phyloP scores from a whole-genome alignment of 495 filamentous ascomycete species.

The Annulohypoxylon moriforme region DNA sequence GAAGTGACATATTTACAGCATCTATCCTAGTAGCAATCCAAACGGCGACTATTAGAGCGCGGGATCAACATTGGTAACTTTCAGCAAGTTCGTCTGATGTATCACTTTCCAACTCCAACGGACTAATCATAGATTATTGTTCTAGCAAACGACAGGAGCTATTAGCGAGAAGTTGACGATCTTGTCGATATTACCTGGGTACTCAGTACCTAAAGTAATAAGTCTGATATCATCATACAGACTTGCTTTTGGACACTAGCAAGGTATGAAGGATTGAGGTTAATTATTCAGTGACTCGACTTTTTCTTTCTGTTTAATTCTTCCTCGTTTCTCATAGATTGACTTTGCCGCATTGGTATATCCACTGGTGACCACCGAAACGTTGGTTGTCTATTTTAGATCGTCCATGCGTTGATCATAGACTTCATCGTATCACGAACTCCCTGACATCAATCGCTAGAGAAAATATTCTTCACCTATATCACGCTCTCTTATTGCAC shows the following conservation, averaged over 20 bases:
- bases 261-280: not conserved
- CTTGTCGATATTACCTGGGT: not conserved
- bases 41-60: not conserved
- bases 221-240: not conserved
- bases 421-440: not conserved
- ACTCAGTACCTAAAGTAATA: not conserved
- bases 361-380: not conserved
- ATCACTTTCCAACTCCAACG: not conserved
- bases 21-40: constrained; percentile 8
- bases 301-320: not conserved
- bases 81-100: constrained; percentile 24
- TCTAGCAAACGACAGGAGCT: not conserved
- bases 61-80: constrained; percentile 6
- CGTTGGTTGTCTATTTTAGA: not conserved
- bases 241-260: not conserved
- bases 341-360: not conserved
- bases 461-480: not conserved
- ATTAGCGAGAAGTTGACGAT: not conserved
- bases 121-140: constrained; percentile 1
- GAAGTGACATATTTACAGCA: not conserved
- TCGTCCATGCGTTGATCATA: not conserved
- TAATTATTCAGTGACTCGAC: not conserved
- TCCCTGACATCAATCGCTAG: not conserved
- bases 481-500: constrained; percentile 2
- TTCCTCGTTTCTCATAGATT: not conserved